Percentiles rank a stretch among this genome's conserved stretches.
These are phyloP conservation scores for Agrocybe chaxingu DNA, from an alignment of 768 basidiomycete species.

Conservation along the genomic window DNA sequence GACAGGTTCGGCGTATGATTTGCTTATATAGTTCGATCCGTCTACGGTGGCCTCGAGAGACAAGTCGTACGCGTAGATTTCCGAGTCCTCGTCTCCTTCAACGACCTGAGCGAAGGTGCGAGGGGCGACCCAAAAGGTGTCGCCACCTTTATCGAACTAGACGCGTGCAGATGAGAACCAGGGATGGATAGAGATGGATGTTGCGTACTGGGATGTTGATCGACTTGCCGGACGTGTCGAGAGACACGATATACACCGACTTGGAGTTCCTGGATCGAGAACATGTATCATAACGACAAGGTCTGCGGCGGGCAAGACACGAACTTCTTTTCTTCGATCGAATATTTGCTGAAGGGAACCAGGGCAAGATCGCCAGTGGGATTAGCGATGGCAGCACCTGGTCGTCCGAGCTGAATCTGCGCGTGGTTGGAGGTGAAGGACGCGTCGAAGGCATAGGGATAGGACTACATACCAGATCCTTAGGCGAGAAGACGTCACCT, in stretches of 20 bases:
- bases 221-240: slow-evolving; percentile 47
- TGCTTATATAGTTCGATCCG: slow-evolving; percentile 22
- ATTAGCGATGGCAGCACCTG: slow-evolving; percentile 67
- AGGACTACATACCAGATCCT: slow-evolving; percentile 45
- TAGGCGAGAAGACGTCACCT: slow-evolving; percentile 62
- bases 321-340: slow-evolving; percentile 72
- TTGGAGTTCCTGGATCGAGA: slow-evolving; percentile 57
- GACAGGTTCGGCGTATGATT: slow-evolving; percentile 33
- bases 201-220: slow-evolving; percentile 50
- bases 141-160: slow-evolving; percentile 62
- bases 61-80: slow-evolving; percentile 61
- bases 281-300: neutral
- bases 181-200: neutral
- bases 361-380: slow-evolving; percentile 64
- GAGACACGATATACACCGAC: slow-evolving; percentile 57
- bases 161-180: neutral
- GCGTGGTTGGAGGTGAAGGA: neutral
- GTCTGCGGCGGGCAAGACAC: slow-evolving; percentile 18
- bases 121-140: slow-evolving; percentile 75
- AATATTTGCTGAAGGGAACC: slow-evolving; percentile 64
- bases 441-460: neutral
- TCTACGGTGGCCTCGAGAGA: slow-evolving; percentile 23
- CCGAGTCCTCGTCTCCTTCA: slow-evolving; percentile 48
- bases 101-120: slow-evolving; percentile 72
- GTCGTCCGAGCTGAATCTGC: slow-evolving; percentile 60